Conservation (phyloP, 2,329 filamentous ascomycete genomes). For the Aspergillus persii region DNA sequence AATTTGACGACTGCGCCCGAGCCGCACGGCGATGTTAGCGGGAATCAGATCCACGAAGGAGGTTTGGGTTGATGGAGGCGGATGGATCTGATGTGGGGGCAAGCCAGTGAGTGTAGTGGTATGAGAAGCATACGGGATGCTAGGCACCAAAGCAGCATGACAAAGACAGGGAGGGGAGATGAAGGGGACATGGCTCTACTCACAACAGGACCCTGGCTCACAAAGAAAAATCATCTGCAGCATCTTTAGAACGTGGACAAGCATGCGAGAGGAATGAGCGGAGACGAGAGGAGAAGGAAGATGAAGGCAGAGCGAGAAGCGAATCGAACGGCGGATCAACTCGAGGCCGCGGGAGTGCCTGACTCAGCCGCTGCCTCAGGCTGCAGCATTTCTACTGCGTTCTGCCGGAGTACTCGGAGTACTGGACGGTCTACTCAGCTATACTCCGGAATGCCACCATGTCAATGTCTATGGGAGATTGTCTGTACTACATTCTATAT, state of each 20-base stretch:
- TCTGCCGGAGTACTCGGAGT: no score
- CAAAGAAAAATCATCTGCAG: constrained; percentile 21
- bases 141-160: constrained; percentile 7
- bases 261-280: constrained; percentile 7
- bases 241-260: constrained; percentile 19
- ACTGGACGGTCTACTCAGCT: no score
- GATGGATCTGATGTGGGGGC: constrained; percentile 33
- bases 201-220: constrained; percentile 20
- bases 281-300: constrained; percentile 8
- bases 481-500: constrained; percentile 7
- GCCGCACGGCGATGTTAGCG: constrained; percentile 21
- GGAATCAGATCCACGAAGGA: constrained; percentile 25
- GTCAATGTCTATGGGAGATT: constrained; percentile 4
- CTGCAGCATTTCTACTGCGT: no score
- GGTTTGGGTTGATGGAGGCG: constrained; percentile 25
- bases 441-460: background rate
- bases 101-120: constrained; percentile 1
- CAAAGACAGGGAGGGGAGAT: background rate
- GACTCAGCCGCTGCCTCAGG: constrained; percentile 15
- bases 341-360: constrained; percentile 17
- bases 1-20: constrained; percentile 32
- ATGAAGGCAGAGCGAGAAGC: constrained; percentile 8
- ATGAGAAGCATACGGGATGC: constrained; percentile 10
- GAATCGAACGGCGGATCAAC: constrained; percentile 20
- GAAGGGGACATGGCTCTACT: constrained; percentile 12